Base-by-base conservation (phyloP, 441 rosid genomes). In the Populus hybrid region DNA sequence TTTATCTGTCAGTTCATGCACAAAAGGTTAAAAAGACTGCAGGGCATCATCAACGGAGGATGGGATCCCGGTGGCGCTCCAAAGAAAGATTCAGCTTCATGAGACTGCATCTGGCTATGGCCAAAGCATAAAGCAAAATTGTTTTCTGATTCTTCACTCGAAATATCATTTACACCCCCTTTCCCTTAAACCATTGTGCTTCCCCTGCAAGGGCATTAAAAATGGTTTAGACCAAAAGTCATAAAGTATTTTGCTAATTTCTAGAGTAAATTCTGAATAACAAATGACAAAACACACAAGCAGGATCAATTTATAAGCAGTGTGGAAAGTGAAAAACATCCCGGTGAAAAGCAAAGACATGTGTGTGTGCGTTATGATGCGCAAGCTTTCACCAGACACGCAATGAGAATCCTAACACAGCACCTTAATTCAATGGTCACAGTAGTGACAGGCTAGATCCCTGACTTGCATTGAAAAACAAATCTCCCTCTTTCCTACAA, bases 81-180 rank as follows among this genome's bases (percentile, higher is more conserved):
- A 36, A 10, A 40, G 73, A 79, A 23, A 35, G 76, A 66, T 83
- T 83, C 73, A 70, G 85, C 86, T 78, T 73, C 75, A 40, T 32
- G 66, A 32, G 83, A 81, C 78, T 70, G 72, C 80, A 50, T 72
- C 69, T 66, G 61, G 57, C 72, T 76, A 78, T 61, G 74, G 19
- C 77, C 81, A 70, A 73, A 71, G 76, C 28, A 46, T 18, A 24
- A 42, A 80, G 82, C 84, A 86, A 85, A 83, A 82, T 74, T 84
- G 85, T 80, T 73, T 50, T 81, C 73, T 75, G 79, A 77, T 73
- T 76, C 74, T 76, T 73, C 42, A 67, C 81, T 65, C 76, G 19
- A 77, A 69, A 76, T 67, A 65, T 69, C 74, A 46, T 74, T 70
- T 74, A 34, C 70, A 40, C 71, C 72, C 77, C 40, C 74, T 74